Evolutionary conservation across 768 basidiomycete genomes (phyloP), one percentile per base, ranked within the genome.

Genomic region (Trametes coccinea): DNA sequence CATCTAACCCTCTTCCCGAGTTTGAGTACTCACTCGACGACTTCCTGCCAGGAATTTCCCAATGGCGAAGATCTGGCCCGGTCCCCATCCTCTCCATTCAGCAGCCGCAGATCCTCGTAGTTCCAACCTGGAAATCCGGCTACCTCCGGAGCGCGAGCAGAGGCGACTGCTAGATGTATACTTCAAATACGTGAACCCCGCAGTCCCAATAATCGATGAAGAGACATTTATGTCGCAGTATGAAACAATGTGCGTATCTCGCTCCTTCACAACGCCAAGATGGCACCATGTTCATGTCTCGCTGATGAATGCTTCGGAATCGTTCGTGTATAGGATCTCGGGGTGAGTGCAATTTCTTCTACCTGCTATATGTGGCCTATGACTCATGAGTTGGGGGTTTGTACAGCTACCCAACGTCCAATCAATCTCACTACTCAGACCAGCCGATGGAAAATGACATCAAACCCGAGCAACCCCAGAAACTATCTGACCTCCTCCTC

Each of bases 131-230:
- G 58, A 61, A n/a, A 77, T 83, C 37, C 75, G 74, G 17, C 72
- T 95, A 49, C 93, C 93, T 9, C 79, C 87, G 33, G 67, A 77
- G 30, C 78, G 80, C n/a, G 76, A 84, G 29, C 92, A 93, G 73
- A 84, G 91, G 60, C 81, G 79, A 39, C 78, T 95, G 3, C 70
- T 95, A 51, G 80, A 83, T 31, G 76, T 92, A 13, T 95, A 90
- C 72, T 94, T 94, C 74, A 84, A 83, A 8, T 89, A 92, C 68
- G 85, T 89, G 40, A 93, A 95, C 67, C 91, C 93, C 5, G 78
- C 85, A 48, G 88, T 92, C 63, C 93, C 93, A 9, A 79, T 95
- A 45, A 75, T 94, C 27, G 84, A 91, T 73, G 88, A 87, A 73
- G 76, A 73, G 10, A 79, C 82, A 33, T 93, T 94, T 72, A 72